Conservation (phyloP, 257 asterid species). For the Cordia subcordata region DNA sequence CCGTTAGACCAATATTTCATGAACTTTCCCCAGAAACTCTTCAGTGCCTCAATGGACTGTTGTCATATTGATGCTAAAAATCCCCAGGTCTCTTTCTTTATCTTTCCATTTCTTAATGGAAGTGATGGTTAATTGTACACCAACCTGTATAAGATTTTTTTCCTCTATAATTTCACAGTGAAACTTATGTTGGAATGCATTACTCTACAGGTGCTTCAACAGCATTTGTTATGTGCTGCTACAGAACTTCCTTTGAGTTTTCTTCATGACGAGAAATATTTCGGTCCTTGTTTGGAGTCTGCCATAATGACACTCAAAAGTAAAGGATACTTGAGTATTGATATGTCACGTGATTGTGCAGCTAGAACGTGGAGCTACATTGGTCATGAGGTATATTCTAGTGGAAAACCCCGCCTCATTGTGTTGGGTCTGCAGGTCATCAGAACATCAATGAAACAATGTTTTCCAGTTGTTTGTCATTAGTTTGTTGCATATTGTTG, state of each 20-base stretch:
- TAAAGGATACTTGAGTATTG: constrained; percentile 61
- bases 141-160: neutral
- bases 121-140: constrained; percentile 2
- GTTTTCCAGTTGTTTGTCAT: neutral
- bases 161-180: neutral
- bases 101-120: neutral
- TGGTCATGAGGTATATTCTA: constrained; percentile 66
- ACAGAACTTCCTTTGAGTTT: constrained; percentile 74
- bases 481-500: constrained; percentile 1
- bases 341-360: constrained; percentile 48
- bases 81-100: constrained; percentile 54
- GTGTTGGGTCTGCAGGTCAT: neutral
- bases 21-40: constrained; percentile 86
- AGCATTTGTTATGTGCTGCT: constrained; percentile 91
- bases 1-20: constrained; percentile 94
- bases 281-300: constrained; percentile 69
- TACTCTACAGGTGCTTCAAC: constrained; percentile 68
- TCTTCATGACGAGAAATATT: constrained; percentile 59
- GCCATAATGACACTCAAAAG: constrained; percentile 52
- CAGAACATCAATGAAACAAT: constrained; percentile 3
- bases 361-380: constrained; percentile 81
- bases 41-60: constrained; percentile 77
- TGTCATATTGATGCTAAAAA: constrained; percentile 88
- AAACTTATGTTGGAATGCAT: constrained; percentile 5
- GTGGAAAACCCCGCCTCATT: constrained; percentile 1